phyloP scores from a whole-genome alignment of 2,329 filamentous ascomycete species.

The Hirsutella thompsonii region DNA sequence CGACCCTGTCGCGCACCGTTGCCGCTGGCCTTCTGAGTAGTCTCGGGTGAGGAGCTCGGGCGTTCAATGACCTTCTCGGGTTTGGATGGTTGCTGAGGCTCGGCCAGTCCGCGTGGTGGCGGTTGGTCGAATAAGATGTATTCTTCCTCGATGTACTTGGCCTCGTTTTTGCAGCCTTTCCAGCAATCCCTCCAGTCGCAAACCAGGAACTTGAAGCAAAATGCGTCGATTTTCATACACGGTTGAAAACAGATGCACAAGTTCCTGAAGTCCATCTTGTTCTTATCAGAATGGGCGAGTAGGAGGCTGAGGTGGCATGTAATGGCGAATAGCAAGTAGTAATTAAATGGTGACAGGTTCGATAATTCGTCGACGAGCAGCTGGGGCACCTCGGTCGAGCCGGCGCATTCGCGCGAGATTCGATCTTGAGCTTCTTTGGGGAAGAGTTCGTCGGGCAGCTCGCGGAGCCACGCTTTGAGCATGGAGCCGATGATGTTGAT shows the following conservation, averaged over 20 bases:
- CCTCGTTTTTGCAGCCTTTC: slow-evolving; percentile 90
- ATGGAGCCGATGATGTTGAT: slow-evolving; percentile 94
- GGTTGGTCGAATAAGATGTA: slow-evolving; percentile 47
- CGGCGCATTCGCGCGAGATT: slow-evolving; percentile 67
- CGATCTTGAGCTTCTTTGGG: slow-evolving; percentile 72
- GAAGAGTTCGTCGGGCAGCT: slow-evolving; percentile 88
- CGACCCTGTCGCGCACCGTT: slow-evolving; percentile 10
- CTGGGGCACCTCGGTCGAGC: slow-evolving; percentile 69
- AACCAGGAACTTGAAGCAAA: slow-evolving; percentile 90
- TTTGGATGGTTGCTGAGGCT: slow-evolving; percentile 17
- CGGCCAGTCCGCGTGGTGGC: slow-evolving; percentile 35
- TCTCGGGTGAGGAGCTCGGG: slow-evolving; percentile 47
- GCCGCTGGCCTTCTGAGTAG: slow-evolving; percentile 37
- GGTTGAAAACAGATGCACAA: slow-evolving; percentile 95
- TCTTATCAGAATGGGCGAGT: slow-evolving; percentile 83
- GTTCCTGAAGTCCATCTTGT: slow-evolving; percentile 97
- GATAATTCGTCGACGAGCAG: slow-evolving; percentile 84
- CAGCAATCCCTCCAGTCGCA: slow-evolving; percentile 94
- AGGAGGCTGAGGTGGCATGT: slow-evolving; percentile 90
- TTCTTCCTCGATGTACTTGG: slow-evolving; percentile 61
- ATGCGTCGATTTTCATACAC: slow-evolving; percentile 90
- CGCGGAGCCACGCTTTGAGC: slow-evolving; percentile 91
- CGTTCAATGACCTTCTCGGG: slow-evolving; percentile 5
- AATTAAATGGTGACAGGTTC: slow-evolving; percentile 90
- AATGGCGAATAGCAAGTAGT: slow-evolving; percentile 93